phyloP scores from a whole-genome alignment of 805 yeast species.

The Zygosaccharomyces kombuchaensis region DNA sequence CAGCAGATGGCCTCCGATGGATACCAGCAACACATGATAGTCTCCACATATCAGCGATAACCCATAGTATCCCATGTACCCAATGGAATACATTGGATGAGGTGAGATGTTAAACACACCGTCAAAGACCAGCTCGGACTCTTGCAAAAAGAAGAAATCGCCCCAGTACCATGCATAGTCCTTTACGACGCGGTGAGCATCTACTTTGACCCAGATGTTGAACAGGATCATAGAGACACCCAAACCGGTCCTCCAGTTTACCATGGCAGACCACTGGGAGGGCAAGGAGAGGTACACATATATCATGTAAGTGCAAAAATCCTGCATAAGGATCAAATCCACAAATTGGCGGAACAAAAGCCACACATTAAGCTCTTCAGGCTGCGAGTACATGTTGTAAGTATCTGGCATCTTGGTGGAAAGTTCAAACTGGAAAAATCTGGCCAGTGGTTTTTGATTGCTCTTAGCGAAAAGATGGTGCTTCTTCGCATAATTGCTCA shows the following conservation, averaged over 20 bases:
- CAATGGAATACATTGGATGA: constrained; percentile 89
- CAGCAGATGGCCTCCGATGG: constrained; percentile 68
- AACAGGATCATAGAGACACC: constrained; percentile 64
- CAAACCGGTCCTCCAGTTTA: constrained; percentile 47
- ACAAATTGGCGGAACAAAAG: constrained; percentile 71
- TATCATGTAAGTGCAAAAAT: constrained; percentile 69
- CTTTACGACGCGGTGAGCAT: constrained; percentile 83
- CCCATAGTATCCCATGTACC: constrained; percentile 84
- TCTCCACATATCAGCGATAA: constrained; percentile 73
- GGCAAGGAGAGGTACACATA: constrained; percentile 48
- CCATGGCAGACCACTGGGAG: constrained; percentile 41
- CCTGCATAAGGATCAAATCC: constrained; percentile 79
- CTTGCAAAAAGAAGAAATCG: constrained; percentile 79
- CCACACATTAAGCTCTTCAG: constrained; percentile 82
- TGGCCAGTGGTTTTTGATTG: constrained; percentile 33
- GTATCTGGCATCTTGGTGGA: constrained; percentile 41
- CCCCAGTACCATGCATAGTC: constrained; percentile 97
- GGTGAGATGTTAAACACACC: constrained; percentile 89
- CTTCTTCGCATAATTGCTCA: constrained; percentile 50
- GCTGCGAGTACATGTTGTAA: constrained; percentile 41
- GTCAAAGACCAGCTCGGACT: constrained; percentile 68
- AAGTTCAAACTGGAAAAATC: constrained; percentile 44
- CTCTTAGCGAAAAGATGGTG: constrained; percentile 42
- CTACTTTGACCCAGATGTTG: constrained; percentile 79
- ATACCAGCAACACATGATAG: constrained; percentile 62